These are phyloP conservation scores for Brassica cretica DNA, from an alignment of 345 rosid species.

Conservation along the genomic window DNA sequence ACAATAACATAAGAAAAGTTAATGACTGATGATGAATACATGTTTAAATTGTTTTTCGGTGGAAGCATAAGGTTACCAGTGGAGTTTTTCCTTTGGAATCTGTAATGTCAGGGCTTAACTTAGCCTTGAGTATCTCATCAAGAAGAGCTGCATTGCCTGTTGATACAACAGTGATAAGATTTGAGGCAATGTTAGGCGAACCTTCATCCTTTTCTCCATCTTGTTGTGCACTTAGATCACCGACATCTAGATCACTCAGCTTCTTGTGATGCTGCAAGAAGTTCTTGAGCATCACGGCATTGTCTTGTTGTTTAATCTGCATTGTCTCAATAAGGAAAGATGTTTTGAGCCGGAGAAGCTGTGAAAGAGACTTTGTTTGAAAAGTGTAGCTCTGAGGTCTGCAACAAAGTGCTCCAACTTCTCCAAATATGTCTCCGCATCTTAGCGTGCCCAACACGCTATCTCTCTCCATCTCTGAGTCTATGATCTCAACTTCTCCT, in stretches of 20 bases:
- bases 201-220: slow-evolving; percentile 48
- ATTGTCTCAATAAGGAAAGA: slow-evolving; percentile 61
- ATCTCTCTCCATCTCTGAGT: slow-evolving; percentile 62
- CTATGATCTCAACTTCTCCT: slow-evolving; percentile 74
- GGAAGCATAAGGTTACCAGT: slow-evolving; percentile 46
- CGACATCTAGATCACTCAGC: slow-evolving; percentile 53
- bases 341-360: slow-evolving; percentile 74
- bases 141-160: slow-evolving; percentile 84
- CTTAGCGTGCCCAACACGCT: slow-evolving; percentile 54
- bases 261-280: slow-evolving; percentile 74
- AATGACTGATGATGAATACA: not conserved
- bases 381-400: slow-evolving; percentile 69
- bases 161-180: slow-evolving; percentile 49
- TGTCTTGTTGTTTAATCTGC: slow-evolving; percentile 68
- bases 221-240: slow-evolving; percentile 44
- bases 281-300: slow-evolving; percentile 65
- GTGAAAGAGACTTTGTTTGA: slow-evolving; percentile 76
- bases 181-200: slow-evolving; percentile 45
- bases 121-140: slow-evolving; percentile 82
- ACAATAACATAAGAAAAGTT: not conserved
- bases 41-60: not conserved
- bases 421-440: slow-evolving; percentile 81
- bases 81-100: slow-evolving; percentile 77
- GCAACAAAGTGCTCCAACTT: slow-evolving; percentile 78
- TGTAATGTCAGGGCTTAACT: slow-evolving; percentile 64